phyloP scores from a whole-genome alignment of 352 stramenopile genomes.

The Phytophthora ramorum region DNA sequence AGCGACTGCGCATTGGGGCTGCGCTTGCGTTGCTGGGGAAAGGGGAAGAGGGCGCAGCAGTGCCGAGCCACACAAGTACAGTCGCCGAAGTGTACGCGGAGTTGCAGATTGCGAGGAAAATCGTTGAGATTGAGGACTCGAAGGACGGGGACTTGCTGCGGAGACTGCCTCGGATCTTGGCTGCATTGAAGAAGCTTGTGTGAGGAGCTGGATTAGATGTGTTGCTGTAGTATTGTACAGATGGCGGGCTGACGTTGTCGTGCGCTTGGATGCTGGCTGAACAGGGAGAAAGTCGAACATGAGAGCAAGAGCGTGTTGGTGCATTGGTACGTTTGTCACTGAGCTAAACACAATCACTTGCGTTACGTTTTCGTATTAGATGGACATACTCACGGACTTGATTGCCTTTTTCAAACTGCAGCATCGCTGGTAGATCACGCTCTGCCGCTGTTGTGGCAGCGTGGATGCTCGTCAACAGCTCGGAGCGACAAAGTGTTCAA shows the following conservation, averaged over 20 bases:
- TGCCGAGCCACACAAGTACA: conserved; percentile 2
- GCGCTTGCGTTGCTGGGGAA: conserved; percentile 51
- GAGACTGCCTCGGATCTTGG: conserved; percentile 52
- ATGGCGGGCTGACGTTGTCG: neutral
- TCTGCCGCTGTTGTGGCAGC: conserved; percentile 62
- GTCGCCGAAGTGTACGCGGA: conserved; percentile 8
- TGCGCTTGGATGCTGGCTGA: neutral
- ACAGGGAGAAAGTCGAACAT: conserved; percentile 40
- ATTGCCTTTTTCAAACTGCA: conserved; percentile 10
- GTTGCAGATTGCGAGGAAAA: conserved; percentile 19
- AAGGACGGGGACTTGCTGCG: conserved; percentile 55
- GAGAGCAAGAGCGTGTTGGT: conserved; percentile 65
- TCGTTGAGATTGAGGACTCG: conserved; percentile 61
- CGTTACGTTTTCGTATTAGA: neutral
- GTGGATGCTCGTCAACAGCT: conserved; percentile 52
- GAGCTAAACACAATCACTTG: neutral
- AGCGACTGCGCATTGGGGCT: conserved; percentile 42
- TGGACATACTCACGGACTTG: neutral
- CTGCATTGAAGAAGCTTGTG: conserved; percentile 42
- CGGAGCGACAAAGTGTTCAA: conserved; percentile 31
- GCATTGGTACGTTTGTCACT: conserved; percentile 55
- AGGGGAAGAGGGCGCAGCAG: conserved; percentile 30
- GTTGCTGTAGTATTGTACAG: neutral
- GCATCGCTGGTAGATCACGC: conserved; percentile 68
- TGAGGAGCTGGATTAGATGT: conserved; percentile 18